Conservation (phyloP, 148 eudicot genomes). For the Suaeda aralocaspica region DNA sequence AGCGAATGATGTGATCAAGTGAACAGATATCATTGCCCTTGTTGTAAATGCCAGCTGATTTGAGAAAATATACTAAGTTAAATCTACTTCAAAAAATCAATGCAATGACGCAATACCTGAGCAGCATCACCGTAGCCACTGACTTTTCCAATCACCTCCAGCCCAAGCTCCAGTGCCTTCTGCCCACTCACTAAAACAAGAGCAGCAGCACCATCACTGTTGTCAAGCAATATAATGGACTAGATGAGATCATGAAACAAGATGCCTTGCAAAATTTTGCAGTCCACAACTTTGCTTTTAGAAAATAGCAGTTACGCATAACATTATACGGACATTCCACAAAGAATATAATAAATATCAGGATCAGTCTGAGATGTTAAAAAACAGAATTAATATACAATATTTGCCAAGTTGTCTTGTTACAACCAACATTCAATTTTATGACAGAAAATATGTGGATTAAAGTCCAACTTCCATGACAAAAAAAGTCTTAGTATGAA, state of each 20-base stretch:
- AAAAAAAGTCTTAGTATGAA: background rate
- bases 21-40: no score
- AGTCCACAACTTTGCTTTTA: background rate
- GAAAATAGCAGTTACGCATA: background rate
- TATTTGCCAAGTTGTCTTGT: no score
- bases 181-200: conserved; percentile 93
- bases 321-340: background rate
- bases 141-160: conserved; percentile 81
- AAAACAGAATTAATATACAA: background rate
- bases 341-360: background rate
- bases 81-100: background rate
- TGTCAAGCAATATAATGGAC: conserved; percentile 13
- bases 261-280: background rate
- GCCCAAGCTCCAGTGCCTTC: conserved; percentile 78
- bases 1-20: no score
- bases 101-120: conserved; percentile 44
- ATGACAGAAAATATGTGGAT: no score
- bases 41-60: no score
- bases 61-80: no score
- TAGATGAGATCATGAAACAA: conserved; percentile 4
- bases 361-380: background rate
- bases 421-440: background rate
- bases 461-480: no score
- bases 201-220: conserved; percentile 98
- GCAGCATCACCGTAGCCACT: conserved; percentile 95